Percentiles rank a stretch among this genome's conserved stretches.
These are phyloP conservation scores for Mucor saturninus DNA, from an alignment of 371 early-diverging fungal genomes.

Conservation along the genomic window DNA sequence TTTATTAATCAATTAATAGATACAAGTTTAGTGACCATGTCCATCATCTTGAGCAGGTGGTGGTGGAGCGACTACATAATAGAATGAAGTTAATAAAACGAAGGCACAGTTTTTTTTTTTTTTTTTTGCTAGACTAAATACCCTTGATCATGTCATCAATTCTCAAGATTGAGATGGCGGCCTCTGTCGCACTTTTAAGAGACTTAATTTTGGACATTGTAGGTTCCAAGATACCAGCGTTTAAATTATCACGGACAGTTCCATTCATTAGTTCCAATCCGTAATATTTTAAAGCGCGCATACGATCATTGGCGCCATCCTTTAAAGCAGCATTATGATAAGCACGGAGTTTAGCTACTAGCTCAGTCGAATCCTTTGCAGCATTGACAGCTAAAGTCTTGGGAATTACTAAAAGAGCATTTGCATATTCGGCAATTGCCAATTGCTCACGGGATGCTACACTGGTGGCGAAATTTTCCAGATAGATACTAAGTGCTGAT, in stretches of 20 bases:
- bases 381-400: slow-evolving; percentile 99
- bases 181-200: slow-evolving; percentile 99
- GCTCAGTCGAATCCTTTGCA: slow-evolving; percentile 97
- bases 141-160: slow-evolving; percentile 99
- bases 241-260: slow-evolving; percentile 93
- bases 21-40: slow-evolving; percentile 50
- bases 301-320: slow-evolving; percentile 68
- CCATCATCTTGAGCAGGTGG: slow-evolving; percentile 58
- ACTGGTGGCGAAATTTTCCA: slow-evolving; percentile 97
- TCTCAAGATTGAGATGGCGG: slow-evolving; percentile 98
- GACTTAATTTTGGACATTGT: slow-evolving; percentile 99
- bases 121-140: background rate
- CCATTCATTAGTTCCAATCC: slow-evolving; percentile 98
- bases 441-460: slow-evolving; percentile 91
- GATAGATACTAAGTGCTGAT: slow-evolving; percentile 95
- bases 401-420: slow-evolving; percentile 96
- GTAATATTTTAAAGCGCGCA: slow-evolving; percentile 81
- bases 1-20: too few relatives aligned
- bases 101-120: too few relatives aligned
- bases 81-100: too few relatives aligned
- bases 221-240: slow-evolving; percentile 98
- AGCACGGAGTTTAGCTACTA: slow-evolving; percentile 95
- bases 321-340: slow-evolving; percentile 90
- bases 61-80: too few relatives aligned
- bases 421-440: slow-evolving; percentile 98